Evolutionary conservation across 768 basidiomycete genomes (phyloP).

Genomic region (Amanita fuliginea): DNA sequence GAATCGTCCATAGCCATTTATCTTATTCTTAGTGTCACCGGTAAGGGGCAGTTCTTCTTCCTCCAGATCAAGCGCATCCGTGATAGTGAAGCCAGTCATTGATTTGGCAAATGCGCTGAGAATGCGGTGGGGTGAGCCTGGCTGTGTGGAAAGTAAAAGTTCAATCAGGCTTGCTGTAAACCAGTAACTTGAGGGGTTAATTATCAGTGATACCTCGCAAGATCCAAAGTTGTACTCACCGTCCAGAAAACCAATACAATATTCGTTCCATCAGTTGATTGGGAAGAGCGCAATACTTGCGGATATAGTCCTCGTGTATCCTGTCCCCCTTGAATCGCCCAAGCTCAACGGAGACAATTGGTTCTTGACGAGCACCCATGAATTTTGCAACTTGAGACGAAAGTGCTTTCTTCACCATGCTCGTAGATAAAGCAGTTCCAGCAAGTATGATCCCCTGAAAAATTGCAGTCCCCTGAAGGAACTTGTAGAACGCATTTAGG

Average conservation of each 20-base stretch:
- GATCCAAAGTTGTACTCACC: neutral
- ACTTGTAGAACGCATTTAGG: slow-evolving; percentile 8
- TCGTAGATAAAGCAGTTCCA: slow-evolving; percentile 9
- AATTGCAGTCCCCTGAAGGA: slow-evolving; percentile 1
- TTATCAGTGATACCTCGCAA: neutral
- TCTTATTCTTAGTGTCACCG: neutral
- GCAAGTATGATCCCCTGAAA: slow-evolving; percentile 8
- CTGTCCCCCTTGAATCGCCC: too few relatives aligned
- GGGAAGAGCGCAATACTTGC: too few relatives aligned
- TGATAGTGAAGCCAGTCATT: too few relatives aligned
- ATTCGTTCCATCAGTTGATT: too few relatives aligned
- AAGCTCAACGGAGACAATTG: too few relatives aligned
- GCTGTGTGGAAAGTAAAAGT: slow-evolving; percentile 8
- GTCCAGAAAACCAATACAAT: slow-evolving; percentile 10
- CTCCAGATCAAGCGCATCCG: slow-evolving; percentile 12
- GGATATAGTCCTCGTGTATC: too few relatives aligned
- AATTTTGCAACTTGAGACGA: slow-evolving; percentile 5
- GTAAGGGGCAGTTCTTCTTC: slow-evolving; percentile 7
- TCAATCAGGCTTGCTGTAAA: slow-evolving; percentile 12
- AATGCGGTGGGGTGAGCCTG: slow-evolving; percentile 8
- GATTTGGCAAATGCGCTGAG: too few relatives aligned
- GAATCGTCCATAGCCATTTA: slow-evolving; percentile 1
- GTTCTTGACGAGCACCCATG: neutral
- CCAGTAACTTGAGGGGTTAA: slow-evolving; percentile 8
- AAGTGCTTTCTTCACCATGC: slow-evolving; percentile 6